A percentile compares a stretch with the other conserved stretches of the same genome.
These are phyloP conservation scores for Tilletia caries DNA, from an alignment of 1,284 basidiomycete genomes.

Conservation along the genomic window DNA sequence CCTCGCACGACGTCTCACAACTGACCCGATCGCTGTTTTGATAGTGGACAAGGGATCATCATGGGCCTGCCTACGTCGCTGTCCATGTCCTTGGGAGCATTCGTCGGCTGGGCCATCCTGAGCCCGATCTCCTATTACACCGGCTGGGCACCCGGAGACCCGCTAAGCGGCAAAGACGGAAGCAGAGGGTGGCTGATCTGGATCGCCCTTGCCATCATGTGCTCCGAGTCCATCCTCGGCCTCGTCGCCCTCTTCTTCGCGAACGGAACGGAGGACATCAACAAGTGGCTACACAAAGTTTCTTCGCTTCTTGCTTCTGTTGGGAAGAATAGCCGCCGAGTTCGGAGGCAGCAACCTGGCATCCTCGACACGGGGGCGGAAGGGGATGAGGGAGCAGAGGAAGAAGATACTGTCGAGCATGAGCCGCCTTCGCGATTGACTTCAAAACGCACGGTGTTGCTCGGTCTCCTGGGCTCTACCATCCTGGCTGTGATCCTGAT, in stretches of 20 bases:
- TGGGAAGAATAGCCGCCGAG: neutral
- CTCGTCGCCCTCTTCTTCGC: slow-evolving; percentile 26
- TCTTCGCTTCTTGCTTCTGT: neutral
- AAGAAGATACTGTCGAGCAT: slow-evolving; percentile 62
- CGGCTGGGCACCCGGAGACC: slow-evolving; percentile 87
- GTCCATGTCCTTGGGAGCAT: slow-evolving; percentile 90
- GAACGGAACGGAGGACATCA: slow-evolving; percentile 25
- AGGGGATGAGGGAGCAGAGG: slow-evolving; percentile 43
- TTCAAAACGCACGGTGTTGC: slow-evolving; percentile 71
- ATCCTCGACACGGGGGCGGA: slow-evolving; percentile 21
- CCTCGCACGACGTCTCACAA: neutral
- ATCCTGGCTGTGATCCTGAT: slow-evolving; percentile 72
- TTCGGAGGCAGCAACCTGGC: slow-evolving; percentile 15
- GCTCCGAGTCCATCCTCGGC: slow-evolving; percentile 79
- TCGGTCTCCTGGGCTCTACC: slow-evolving; percentile 67
- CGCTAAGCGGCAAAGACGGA: slow-evolving; percentile 76
- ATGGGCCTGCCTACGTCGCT: slow-evolving; percentile 94
- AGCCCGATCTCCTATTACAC: slow-evolving; percentile 75
- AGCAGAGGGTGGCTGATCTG: slow-evolving; percentile 72
- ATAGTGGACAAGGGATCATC: slow-evolving; percentile 70
- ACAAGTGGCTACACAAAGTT: slow-evolving; percentile 13
- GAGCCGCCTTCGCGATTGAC: slow-evolving; percentile 79
- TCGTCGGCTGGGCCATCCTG: slow-evolving; percentile 89
- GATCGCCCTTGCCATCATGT: slow-evolving; percentile 91
- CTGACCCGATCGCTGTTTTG: neutral